These are phyloP conservation scores for Heterotrichella gracilis DNA, from an alignment of 352 stramenopile species.

Conservation along the genomic window DNA sequence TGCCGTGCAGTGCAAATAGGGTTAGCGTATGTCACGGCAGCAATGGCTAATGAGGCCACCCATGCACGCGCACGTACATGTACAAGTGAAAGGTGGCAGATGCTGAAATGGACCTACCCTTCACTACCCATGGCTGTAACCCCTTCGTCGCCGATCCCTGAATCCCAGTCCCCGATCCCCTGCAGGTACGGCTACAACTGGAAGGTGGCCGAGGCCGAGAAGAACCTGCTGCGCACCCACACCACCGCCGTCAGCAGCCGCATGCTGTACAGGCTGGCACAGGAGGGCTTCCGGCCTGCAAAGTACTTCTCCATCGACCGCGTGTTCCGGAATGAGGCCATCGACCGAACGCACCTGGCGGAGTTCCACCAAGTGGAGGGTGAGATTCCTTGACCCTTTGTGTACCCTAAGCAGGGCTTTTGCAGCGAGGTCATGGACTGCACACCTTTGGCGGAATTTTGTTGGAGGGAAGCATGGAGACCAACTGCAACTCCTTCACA, in stretches of 20 bases:
- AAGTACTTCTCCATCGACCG: constrained; percentile 98
- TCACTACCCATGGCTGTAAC: not conserved
- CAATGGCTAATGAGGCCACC: too few species aligned
- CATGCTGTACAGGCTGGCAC: constrained; percentile 86
- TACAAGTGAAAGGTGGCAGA: too few species aligned
- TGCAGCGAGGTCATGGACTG: too few species aligned
- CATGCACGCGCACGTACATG: too few species aligned
- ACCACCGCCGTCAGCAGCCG: constrained; percentile 90
- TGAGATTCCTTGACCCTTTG: too few species aligned
- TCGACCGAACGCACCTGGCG: constrained; percentile 95
- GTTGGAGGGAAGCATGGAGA: too few species aligned
- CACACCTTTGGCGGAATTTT: too few species aligned
- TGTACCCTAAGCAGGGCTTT: too few species aligned
- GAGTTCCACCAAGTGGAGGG: constrained; percentile 82
- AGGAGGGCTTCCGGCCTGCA: constrained; percentile 69
- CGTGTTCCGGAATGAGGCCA: constrained; percentile 97
- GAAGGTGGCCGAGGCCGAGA: constrained; percentile 74
- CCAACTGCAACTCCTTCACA: too few species aligned
- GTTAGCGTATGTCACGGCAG: too few species aligned
- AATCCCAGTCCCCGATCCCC: constrained; percentile 27
- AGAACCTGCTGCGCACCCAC: constrained; percentile 93
- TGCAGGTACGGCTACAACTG: constrained; percentile 36
- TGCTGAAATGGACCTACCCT: constrained; percentile 19
- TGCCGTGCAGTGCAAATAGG: too few species aligned
- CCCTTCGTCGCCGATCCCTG: constrained; percentile 10